These are phyloP conservation scores for Rubus parviflorus DNA, from an alignment of 306 rosid species.

Conservation along the genomic window DNA sequence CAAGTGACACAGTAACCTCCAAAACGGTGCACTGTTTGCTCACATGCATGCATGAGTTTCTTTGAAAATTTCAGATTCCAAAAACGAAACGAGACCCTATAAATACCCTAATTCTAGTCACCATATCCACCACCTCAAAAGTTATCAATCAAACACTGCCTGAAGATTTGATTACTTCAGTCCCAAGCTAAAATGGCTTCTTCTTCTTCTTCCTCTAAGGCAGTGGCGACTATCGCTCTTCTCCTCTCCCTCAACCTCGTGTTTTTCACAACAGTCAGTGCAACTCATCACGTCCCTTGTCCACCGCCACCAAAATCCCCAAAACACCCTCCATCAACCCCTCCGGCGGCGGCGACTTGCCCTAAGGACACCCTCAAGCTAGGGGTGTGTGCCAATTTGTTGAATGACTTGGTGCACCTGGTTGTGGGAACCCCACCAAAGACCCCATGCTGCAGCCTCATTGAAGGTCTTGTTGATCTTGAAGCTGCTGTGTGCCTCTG, in stretches of 20 bases:
- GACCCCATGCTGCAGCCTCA: slow-evolving; percentile 48
- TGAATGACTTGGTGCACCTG: slow-evolving; percentile 31
- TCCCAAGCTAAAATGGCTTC: slow-evolving; percentile 20
- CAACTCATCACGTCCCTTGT: slow-evolving; percentile 13
- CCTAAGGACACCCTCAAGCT: slow-evolving; percentile 48
- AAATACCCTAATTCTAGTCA: slow-evolving; percentile 2
- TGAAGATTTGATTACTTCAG: neutral
- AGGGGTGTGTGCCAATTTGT: slow-evolving; percentile 49
- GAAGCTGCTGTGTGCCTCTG: slow-evolving; percentile 64
- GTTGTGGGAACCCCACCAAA: slow-evolving; percentile 46
- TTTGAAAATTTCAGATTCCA: neutral
- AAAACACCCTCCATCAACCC: slow-evolving; percentile 2
- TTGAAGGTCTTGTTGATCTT: slow-evolving; percentile 42
- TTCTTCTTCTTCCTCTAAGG: slow-evolving; percentile 30
- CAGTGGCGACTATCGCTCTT: slow-evolving; percentile 22
- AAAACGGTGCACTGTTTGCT: neutral
- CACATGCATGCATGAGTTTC: slow-evolving; percentile 21
- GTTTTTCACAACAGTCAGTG: slow-evolving; percentile 27
- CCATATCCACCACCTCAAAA: neutral
- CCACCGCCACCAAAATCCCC: slow-evolving; percentile 22
- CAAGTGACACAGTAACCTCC: slow-evolving; percentile 2
- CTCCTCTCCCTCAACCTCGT: slow-evolving; percentile 28
- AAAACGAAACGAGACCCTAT: neutral
- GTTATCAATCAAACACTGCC: neutral
- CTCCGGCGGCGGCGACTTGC: slow-evolving; percentile 26